Conservation (phyloP, 169 alveolate genomes). For the Theileria parva region DNA sequence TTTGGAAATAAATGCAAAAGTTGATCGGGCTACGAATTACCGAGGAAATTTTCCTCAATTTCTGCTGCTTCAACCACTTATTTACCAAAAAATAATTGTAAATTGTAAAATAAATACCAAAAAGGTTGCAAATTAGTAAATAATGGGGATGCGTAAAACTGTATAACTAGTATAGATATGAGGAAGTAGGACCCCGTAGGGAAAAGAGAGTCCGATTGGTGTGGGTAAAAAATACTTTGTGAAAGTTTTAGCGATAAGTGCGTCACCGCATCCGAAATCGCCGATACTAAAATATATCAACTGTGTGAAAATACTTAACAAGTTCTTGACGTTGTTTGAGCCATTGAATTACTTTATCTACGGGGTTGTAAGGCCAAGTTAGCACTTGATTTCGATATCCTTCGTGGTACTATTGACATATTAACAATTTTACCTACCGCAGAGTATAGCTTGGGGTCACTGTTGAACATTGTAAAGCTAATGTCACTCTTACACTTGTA, state of each 20-base stretch:
- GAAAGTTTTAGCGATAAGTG: conserved; percentile 68
- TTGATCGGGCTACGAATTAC: no score
- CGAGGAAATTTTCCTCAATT: no score
- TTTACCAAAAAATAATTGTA: no score
- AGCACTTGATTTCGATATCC: conserved; percentile 70
- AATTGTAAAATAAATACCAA: no score
- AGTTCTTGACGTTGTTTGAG: conserved; percentile 12
- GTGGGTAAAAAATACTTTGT: conserved; percentile 1
- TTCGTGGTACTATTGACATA: conserved; percentile 55
- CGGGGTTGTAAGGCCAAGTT: conserved; percentile 74
- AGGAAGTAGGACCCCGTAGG: background rate
- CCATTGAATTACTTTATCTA: conserved; percentile 55
- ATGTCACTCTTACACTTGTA: conserved; percentile 37
- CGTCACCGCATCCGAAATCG: conserved; percentile 81
- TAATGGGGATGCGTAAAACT: no score
- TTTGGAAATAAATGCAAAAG: no score
- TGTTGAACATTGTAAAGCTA: background rate
- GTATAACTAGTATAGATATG: no score
- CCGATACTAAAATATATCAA: conserved; percentile 48
- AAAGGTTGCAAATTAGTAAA: no score
- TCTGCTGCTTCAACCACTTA: no score
- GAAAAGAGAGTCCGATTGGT: background rate
- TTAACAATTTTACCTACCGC: conserved; percentile 16
- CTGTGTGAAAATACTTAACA: conserved; percentile 4
- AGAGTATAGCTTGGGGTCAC: conserved; percentile 29